Base-by-base conservation (phyloP, 2,329 filamentous ascomycete genomes). In the Aspergillus transmontanensis region DNA sequence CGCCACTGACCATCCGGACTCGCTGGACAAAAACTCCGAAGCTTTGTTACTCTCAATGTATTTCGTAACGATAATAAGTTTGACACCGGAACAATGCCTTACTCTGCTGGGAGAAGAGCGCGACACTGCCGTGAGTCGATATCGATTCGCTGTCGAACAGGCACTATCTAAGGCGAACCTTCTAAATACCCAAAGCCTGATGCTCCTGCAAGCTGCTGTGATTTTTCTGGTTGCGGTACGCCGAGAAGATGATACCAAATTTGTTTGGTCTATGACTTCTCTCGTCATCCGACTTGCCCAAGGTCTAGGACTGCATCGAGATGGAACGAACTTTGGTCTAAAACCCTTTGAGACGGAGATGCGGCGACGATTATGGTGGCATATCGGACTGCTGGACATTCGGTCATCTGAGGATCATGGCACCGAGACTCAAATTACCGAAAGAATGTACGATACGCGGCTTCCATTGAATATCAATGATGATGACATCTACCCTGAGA, bases 61-160 rank as follows among this genome's bases (percentile, higher is more conserved):
- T 73, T 86, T 89, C 64, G 82, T 81, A 1, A 83, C 85, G 0
- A 79, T 87, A 3, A 74, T 75, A 68, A 79, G 75, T 66, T 75
- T 76, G 75, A 78, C 66, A 46, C 72, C 68, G 62, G 79, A 80
- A 64, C 79, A 78, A 65, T 84, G 76, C 72, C 64, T 78, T 32
- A 67, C 73, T 16, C 72, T 77, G 26, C 79, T 88, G 43, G 84
- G 84, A 12, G 82, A 86, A 73, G 82, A 85, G 36, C 83, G 86
- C 60, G 68, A 77, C 7, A 67, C 76, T 1, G 71, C 85, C 7
- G 76, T 88, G 30, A 78, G 78, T 53, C 83, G 83, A 56, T 90
- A 89, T 72, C 84, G 87, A 10, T 88, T 89, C 69, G 87, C 83
- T 2, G 76, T 87, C 3, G 87, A 90, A 69, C 88, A 90, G 71